Conservation (phyloP, 148 eudicot species). For the Nepenthes gracilis region DNA sequence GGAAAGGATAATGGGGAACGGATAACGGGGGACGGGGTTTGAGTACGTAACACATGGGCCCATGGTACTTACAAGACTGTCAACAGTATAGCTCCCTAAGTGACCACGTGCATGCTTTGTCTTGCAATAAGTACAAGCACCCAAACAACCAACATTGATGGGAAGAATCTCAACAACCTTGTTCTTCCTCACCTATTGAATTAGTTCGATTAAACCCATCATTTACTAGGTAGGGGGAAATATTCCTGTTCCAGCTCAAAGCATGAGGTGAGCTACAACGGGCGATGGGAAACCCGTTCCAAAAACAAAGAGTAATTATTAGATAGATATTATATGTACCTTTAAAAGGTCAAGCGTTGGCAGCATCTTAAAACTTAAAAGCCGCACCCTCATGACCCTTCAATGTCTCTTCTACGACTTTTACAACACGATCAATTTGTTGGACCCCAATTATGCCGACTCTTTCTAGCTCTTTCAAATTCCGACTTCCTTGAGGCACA, state of each 20-base stretch:
- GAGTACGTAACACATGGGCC: too few species aligned
- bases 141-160: conserved; percentile 94
- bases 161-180: conserved; percentile 97
- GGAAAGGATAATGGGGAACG: too few species aligned
- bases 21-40: too few species aligned
- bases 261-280: not conserved
- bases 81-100: conserved; percentile 92
- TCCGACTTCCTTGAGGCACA: conserved; percentile 97
- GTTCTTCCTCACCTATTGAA: conserved; percentile 82
- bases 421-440: conserved; percentile 98
- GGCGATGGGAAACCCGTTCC: too few species aligned
- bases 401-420: conserved; percentile 94
- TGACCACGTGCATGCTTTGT: conserved; percentile 99
- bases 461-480: conserved; percentile 95
- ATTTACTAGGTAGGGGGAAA: too few species aligned
- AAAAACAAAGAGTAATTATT: too few species aligned
- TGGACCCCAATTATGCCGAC: conserved; percentile 97
- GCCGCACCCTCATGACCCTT: conserved; percentile 99
- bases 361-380: conserved; percentile 68
- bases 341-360: conserved; percentile 99
- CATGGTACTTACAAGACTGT: conserved; percentile 64
- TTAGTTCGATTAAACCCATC: conserved; percentile 4
- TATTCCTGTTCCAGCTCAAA: too few species aligned
- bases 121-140: conserved; percentile 99
- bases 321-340: conserved; percentile 33